A percentile compares a stretch with the other conserved stretches of the same genome.
These are phyloP conservation scores for Botryotinia calthae DNA, from an alignment of 2,329 filamentous ascomycete genomes.

Conservation along the genomic window DNA sequence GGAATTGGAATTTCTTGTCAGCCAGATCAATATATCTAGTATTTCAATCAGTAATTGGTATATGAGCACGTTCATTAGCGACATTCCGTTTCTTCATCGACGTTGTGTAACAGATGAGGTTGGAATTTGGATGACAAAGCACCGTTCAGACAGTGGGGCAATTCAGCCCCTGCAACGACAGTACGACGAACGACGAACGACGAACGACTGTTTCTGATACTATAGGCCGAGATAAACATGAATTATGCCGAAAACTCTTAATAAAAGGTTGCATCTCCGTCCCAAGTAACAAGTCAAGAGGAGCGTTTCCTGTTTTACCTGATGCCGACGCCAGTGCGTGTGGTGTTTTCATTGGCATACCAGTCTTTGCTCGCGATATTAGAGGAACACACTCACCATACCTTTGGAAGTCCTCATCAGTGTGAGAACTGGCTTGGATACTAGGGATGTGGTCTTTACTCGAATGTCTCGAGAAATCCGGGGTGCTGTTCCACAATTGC, in stretches of 20 bases:
- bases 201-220: neutral
- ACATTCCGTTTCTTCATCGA: neutral
- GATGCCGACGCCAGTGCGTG: neutral
- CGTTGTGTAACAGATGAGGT: neutral
- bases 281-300: neutral
- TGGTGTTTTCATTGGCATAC: neutral
- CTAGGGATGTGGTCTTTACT: rapidly evolving
- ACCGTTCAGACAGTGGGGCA: neutral
- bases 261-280: neutral
- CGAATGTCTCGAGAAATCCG: neutral
- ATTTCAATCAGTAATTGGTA: neutral
- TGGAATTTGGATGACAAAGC: constrained; percentile 10
- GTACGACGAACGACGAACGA: neutral
- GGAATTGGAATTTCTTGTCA: rapidly evolving
- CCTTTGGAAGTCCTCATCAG: too few relatives aligned
- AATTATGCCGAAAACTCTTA: too few relatives aligned
- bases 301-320: too few relatives aligned
- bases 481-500: too few relatives aligned
- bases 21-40: neutral
- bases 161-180: neutral
- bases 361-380: neutral
- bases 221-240: neutral
- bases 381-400: neutral
- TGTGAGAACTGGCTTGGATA: neutral
- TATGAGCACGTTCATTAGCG: neutral